Percentiles rank a stretch among this genome's conserved stretches.
Evolutionary conservation across 768 basidiomycete genomes (phyloP).

Genomic region (Amanita brunnescens): DNA sequence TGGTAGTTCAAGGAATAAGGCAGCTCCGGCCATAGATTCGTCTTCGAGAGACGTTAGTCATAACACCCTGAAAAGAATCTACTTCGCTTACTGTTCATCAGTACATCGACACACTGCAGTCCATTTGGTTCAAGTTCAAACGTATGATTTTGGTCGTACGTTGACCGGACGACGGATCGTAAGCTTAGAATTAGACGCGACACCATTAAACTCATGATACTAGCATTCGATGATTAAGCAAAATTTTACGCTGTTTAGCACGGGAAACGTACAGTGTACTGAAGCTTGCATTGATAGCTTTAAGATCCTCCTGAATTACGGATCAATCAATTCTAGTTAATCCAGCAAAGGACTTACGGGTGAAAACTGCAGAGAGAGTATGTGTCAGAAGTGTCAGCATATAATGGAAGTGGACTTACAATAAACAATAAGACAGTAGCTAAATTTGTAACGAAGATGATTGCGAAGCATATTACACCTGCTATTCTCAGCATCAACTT

Average conservation of each 20-base stretch:
- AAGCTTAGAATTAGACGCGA: conserved; percentile 30
- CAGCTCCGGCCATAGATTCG: neutral
- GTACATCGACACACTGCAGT: neutral
- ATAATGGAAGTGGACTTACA: conserved; percentile 12
- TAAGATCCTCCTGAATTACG: conserved; percentile 21
- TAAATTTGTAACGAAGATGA: conserved; percentile 25
- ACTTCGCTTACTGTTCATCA: neutral
- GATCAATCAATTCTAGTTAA: neutral
- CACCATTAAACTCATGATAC: conserved; percentile 29
- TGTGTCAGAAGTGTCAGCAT: neutral
- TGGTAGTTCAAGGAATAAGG: no score
- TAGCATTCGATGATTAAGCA: conserved; percentile 3
- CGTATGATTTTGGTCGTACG: neutral
- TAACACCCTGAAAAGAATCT: no score
- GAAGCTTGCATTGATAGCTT: conserved; percentile 30
- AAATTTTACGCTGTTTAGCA: neutral
- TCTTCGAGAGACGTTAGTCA: neutral
- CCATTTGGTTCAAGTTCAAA: neutral
- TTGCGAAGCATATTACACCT: conserved; percentile 27
- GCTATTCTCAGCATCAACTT: neutral
- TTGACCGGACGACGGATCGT: neutral
- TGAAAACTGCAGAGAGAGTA: conserved; percentile 14
- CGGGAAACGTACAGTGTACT: conserved; percentile 23
- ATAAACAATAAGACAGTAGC: conserved; percentile 24
- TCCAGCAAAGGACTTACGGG: conserved; percentile 12